Evolutionary conservation across 2,329 filamentous ascomycete species (phyloP).

Genomic region (Calonectria naviculata): DNA sequence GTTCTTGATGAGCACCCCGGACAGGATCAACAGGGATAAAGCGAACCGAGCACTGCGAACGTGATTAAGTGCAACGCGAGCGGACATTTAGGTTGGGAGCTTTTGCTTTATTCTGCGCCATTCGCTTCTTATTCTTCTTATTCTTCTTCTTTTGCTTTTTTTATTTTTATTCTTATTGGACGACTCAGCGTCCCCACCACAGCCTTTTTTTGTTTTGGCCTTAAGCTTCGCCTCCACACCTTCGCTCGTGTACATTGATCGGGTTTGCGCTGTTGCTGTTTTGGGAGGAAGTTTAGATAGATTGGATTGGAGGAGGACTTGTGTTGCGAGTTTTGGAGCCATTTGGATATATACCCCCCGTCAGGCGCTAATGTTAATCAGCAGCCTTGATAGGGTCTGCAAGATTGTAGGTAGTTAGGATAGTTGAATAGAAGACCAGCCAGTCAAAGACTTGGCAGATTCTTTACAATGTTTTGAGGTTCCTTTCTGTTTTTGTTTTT

Average conservation of each 20-base stretch:
- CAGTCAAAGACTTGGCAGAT: background rate
- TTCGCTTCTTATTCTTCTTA: background rate
- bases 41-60: conserved; percentile 40
- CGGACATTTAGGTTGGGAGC: background rate
- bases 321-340: background rate
- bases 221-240: background rate
- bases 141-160: background rate
- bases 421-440: background rate
- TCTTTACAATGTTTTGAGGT: background rate
- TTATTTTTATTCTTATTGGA: background rate
- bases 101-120: background rate
- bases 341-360: background rate
- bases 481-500: too few relatives aligned
- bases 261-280: background rate
- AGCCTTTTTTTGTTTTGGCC: background rate
- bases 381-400: background rate
- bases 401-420: conserved; percentile 7
- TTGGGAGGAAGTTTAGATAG: background rate
- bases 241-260: background rate
- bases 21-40: conserved; percentile 48
- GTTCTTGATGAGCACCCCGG: conserved; percentile 56
- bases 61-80: conserved; percentile 26
- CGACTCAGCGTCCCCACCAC: background rate
- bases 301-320: background rate
- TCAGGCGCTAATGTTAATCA: background rate